Evolutionary conservation across 78 protist genomes (phyloP).

Genomic region (slime mould (Dictyostelium discoideum)): DNA sequence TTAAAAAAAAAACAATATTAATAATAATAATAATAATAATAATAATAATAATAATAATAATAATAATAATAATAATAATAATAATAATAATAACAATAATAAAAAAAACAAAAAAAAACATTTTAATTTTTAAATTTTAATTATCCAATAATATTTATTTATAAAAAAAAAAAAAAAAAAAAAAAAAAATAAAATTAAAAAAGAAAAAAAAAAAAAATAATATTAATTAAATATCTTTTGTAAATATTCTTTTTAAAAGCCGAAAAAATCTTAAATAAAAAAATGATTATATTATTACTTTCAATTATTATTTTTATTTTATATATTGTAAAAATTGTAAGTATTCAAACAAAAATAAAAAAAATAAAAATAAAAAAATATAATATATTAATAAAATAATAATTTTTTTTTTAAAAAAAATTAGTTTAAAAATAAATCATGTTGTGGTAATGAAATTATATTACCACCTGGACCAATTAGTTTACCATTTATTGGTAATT

Average conservation of each 20-base stretch:
- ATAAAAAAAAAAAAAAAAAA: background rate
- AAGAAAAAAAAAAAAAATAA: background rate
- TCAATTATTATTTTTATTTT: background rate
- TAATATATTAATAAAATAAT: too few relatives aligned
- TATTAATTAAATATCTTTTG: background rate
- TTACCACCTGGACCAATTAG: conserved; percentile 54
- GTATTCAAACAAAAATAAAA: background rate
- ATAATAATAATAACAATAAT: background rate
- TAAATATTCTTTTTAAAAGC: background rate
- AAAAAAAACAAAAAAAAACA: background rate
- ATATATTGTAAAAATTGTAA: background rate
- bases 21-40: background rate
- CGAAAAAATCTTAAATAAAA: background rate
- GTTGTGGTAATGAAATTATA: background rate
- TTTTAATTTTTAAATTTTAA: background rate
- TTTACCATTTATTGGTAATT: conserved; percentile 51
- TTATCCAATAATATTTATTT: background rate
- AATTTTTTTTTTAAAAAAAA: background rate
- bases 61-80: background rate
- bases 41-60: background rate
- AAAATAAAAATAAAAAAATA: background rate
- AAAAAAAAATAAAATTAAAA: background rate
- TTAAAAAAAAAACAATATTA: background rate
- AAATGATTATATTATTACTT: background rate
- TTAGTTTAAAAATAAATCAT: background rate